Conservation (phyloP, 177 flowering plant species). For the Vitis hybrid region DNA sequence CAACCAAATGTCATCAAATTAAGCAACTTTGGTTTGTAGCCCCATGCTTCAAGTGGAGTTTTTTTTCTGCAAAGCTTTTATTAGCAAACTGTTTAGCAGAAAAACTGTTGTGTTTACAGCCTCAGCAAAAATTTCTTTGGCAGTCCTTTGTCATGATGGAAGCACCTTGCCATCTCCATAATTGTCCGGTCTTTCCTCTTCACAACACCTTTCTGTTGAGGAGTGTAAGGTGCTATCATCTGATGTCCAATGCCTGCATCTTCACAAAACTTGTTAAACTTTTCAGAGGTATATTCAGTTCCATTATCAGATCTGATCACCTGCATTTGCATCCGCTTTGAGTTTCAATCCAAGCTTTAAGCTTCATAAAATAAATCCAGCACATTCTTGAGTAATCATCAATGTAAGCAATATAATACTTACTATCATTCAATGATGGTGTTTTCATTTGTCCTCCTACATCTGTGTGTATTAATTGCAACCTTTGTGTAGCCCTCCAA, state of each 20-base stretch:
- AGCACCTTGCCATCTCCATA: background rate
- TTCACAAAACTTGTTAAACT: conserved; percentile 11
- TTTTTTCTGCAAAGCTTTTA: too few species aligned
- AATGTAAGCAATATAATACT: conserved; percentile 2
- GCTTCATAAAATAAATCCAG: conserved; percentile 8
- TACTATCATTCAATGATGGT: conserved; percentile 8
- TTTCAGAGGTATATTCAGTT: background rate
- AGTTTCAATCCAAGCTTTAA: conserved; percentile 3
- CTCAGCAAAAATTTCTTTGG: too few species aligned
- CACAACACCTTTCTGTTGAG: background rate
- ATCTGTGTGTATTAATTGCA: conserved; percentile 6
- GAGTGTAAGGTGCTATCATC: conserved; percentile 2
- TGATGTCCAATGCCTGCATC: conserved; percentile 9
- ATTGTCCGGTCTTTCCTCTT: too few species aligned
- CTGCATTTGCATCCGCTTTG: conserved; percentile 5
- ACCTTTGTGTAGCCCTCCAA: background rate
- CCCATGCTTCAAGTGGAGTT: too few species aligned
- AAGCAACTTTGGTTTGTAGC: too few species aligned
- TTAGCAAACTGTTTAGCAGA: too few species aligned
- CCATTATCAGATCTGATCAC: conserved; percentile 9
- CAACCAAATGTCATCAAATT: too few species aligned
- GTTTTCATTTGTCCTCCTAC: background rate
- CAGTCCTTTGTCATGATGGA: background rate
- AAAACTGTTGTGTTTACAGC: too few species aligned
- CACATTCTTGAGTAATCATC: conserved; percentile 9